Evolutionary conservation across 768 basidiomycete species (phyloP), one percentile per base, ranked within the genome.

Genomic region (Lentinula aciculospora): DNA sequence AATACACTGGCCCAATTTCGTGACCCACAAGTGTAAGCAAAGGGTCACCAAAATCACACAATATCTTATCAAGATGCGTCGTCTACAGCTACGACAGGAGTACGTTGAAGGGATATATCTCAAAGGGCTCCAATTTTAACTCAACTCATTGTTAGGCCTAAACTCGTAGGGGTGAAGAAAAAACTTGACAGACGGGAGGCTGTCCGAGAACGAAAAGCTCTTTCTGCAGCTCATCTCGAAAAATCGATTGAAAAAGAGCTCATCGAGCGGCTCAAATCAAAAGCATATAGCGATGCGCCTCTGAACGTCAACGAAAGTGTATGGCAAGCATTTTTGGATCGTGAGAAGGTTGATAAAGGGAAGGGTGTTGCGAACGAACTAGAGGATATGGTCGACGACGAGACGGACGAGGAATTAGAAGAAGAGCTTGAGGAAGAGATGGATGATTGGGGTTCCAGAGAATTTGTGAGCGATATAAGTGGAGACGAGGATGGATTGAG

Each of bases 1-100:
- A 60, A 81, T 94, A n/a, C 93, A 98, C 69, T 98, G 97, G 97
- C 96, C 97, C 3, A 94, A 94, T 66, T 98, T 96, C 71, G 86
- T 85, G 31, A 89, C 94, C 55, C 97, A 98, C 77, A 98, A 98
- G 75, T 98, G 97, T 83, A 99, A 99, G 79, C 97, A 99, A 74
- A 85, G 97, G 45, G 81, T 98, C 29, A 99, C 97, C 10, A 99
- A 98, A 77, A 98, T 99, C 65, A 98, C 96, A 0, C 97, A 99
- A 70, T 98, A 98, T 68, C 83, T 99, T 62, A 98, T 98, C 71
- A 95, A 97, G 78, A 97, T 98, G 95, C 83, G 96, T 59, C 85
- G 91, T 42, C 72, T 96, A 60, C 90, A 90, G 63, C 77, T 95
- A 57, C 85, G 88, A 17, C 83, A 92, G 73, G 87, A 92, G 94